Base-by-base conservation (phyloP, 2,329 filamentous ascomycete species). In the Fusarium drepaniforme region DNA sequence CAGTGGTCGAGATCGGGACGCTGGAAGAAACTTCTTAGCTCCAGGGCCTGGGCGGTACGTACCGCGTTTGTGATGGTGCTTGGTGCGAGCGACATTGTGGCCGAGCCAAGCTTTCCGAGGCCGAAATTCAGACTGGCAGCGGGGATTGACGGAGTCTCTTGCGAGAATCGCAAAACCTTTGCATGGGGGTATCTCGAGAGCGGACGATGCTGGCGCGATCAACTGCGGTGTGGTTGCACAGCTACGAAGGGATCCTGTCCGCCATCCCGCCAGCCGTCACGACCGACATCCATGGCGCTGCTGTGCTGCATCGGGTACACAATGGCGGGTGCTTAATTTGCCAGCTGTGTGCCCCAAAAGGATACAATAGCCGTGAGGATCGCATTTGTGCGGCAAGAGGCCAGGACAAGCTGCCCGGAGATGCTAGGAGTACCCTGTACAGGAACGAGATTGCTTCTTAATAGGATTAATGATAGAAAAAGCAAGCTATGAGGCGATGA, bases 211-310 rank as follows among this genome's bases (percentile, higher is more conserved):
- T 77, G 67, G 56, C 59, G 71, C 67, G 73, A 58, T 71, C 40
- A 53, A 56, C 60, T 61, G 37, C 66, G 65, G 60, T 74, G 60
- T 70, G 72, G 66, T 74, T 60, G 63, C 67, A 73, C 67, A 75
- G 57, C 60, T 64, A 64, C 71, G 51, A 56, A 63, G 68, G 64
- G 64, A 68, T 53, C 59, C 71, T 76, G 64, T 66, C 74, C 69
- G 71, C 74, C 46, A 51, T 51, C 46, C 38, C 23, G 49, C 49
- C 49, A 30, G 49, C 25, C 49, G 49, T 53, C 49, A 74, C 72
- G 61, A 40, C 40, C 61, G 60, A 53, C 64, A 37, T 25, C 37
- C 72, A 70, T 64, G 64, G 66, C 63, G 69, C 67, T 35, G 63
- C 21, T 53, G 64, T 58, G 61, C 59, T 72, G 65, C 63, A 69